These are phyloP conservation scores for Xanthoceras sorbifolium DNA, from an alignment of 345 rosid genomes.

Conservation along the genomic window DNA sequence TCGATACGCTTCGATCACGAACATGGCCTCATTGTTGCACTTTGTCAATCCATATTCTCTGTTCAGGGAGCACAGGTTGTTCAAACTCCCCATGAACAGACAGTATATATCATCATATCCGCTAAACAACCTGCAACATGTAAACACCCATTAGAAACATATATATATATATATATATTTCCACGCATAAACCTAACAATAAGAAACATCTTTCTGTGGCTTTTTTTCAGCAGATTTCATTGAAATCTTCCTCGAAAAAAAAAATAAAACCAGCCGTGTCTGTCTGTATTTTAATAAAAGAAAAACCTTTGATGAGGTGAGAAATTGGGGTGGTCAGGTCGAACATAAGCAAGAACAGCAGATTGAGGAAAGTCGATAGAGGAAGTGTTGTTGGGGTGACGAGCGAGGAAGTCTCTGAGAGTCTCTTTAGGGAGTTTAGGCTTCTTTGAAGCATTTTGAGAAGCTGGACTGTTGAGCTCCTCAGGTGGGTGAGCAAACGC, in stretches of 20 bases:
- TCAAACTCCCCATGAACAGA: constrained; percentile 69
- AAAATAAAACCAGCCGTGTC: no score
- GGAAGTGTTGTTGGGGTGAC: constrained; percentile 51
- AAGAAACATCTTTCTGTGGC: no score
- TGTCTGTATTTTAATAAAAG: no score
- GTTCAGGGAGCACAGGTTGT: constrained; percentile 61
- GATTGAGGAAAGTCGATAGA: constrained; percentile 69
- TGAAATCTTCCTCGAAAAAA: no score
- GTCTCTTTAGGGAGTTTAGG: constrained; percentile 75
- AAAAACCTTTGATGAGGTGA: constrained; percentile 56
- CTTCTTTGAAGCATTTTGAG: constrained; percentile 38
- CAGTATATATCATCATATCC: constrained; percentile 84
- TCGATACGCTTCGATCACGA: constrained; percentile 80
- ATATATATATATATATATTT: no score
- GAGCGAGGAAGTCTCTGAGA: constrained; percentile 60
- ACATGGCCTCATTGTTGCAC: constrained; percentile 73
- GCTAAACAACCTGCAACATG: constrained; percentile 66
- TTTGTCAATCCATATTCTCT: constrained; percentile 79
- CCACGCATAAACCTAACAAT: background rate
- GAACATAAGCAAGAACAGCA: constrained; percentile 68
- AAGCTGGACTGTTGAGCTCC: constrained; percentile 89
- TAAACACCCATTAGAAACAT: background rate
- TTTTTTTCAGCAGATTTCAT: no score
- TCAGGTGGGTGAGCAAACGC: constrained; percentile 81
- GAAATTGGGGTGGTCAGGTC: constrained; percentile 30